These are phyloP conservation scores for Nadsonia commutata DNA, from an alignment of 1,139 yeast genomes.

Conservation along the genomic window DNA sequence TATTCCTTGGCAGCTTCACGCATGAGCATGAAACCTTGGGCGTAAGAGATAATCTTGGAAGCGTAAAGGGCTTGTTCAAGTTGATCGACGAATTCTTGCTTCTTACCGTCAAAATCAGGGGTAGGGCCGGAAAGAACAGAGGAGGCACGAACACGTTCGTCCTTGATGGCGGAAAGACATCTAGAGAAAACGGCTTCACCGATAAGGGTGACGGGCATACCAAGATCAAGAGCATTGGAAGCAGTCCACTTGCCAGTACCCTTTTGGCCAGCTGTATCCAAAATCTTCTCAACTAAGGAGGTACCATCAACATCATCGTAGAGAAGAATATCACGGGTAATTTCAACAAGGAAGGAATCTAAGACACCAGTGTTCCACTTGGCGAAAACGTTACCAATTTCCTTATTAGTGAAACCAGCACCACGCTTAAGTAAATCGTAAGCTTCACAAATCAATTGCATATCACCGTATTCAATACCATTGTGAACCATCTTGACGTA, in stretches of 20 bases:
- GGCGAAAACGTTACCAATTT: slow-evolving; percentile 84
- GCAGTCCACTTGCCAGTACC: slow-evolving; percentile 99
- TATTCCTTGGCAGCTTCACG: slow-evolving; percentile 96
- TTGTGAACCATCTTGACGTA: slow-evolving; percentile 99
- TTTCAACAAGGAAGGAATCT: slow-evolving; percentile 93
- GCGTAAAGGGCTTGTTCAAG: slow-evolving; percentile 98
- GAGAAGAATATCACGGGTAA: slow-evolving; percentile 87
- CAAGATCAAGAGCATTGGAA: slow-evolving; percentile 90
- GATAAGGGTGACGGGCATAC: slow-evolving; percentile 95
- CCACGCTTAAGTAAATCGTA: slow-evolving; percentile 91
- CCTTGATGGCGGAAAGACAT: slow-evolving; percentile 85
- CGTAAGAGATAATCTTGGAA: slow-evolving; percentile 94
- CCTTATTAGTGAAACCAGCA: slow-evolving; percentile 80
- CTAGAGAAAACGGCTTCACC: slow-evolving; percentile 98
- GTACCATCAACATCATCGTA: slow-evolving; percentile 75
- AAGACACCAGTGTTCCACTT: slow-evolving; percentile 96
- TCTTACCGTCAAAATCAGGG: slow-evolving; percentile 53
- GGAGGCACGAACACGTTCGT: slow-evolving; percentile 81
- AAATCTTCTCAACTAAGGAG: slow-evolving; percentile 89
- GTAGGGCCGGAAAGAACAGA: slow-evolving; percentile 68
- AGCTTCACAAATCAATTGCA: slow-evolving; percentile 98
- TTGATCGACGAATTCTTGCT: slow-evolving; percentile 72
- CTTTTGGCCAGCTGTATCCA: slow-evolving; percentile 97
- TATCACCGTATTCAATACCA: slow-evolving; percentile 99
- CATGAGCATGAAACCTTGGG: slow-evolving; percentile 99